Evolutionary conservation across 345 rosid species (phyloP).

Genomic region (Syzygium aqueum): DNA sequence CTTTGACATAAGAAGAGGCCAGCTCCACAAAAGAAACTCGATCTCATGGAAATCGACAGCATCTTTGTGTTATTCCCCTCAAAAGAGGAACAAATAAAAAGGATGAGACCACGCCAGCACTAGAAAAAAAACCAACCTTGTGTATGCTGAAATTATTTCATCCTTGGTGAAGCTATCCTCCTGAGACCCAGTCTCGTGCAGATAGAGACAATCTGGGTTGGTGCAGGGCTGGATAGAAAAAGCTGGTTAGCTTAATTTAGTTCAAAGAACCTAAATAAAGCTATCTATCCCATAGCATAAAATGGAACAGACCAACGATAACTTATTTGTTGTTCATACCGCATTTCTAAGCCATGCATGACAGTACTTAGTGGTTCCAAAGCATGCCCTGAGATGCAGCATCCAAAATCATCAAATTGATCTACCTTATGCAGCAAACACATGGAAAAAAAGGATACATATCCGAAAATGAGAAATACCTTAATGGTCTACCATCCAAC

Average conservation of each 20-base stretch:
- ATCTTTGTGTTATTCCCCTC: neutral
- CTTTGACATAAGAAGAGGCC: neutral
- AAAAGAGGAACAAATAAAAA: neutral
- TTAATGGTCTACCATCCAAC: slow-evolving; percentile 67
- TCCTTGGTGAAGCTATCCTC: slow-evolving; percentile 97
- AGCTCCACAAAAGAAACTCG: neutral
- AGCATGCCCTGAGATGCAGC: slow-evolving; percentile 59
- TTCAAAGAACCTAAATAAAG: neutral
- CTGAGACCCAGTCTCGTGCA: slow-evolving; percentile 87
- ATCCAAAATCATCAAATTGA: slow-evolving; percentile 1
- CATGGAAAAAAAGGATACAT: neutral
- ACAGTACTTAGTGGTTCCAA: slow-evolving; percentile 94
- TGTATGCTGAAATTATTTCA: slow-evolving; percentile 73
- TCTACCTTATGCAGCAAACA: neutral
- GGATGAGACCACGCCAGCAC: neutral
- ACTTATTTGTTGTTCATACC: slow-evolving; percentile 29
- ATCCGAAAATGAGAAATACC: slow-evolving; percentile 7
- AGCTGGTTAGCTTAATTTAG: neutral
- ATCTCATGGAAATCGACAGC: neutral
- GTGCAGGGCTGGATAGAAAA: slow-evolving; percentile 60
- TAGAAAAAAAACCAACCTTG: slow-evolving; percentile 39
- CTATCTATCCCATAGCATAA: neutral
- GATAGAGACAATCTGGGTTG: slow-evolving; percentile 91
- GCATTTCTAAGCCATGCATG: slow-evolving; percentile 95
- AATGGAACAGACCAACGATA: neutral